Evolutionary conservation across 1,139 yeast species (phyloP).

Genomic region (Pichia sp.): DNA sequence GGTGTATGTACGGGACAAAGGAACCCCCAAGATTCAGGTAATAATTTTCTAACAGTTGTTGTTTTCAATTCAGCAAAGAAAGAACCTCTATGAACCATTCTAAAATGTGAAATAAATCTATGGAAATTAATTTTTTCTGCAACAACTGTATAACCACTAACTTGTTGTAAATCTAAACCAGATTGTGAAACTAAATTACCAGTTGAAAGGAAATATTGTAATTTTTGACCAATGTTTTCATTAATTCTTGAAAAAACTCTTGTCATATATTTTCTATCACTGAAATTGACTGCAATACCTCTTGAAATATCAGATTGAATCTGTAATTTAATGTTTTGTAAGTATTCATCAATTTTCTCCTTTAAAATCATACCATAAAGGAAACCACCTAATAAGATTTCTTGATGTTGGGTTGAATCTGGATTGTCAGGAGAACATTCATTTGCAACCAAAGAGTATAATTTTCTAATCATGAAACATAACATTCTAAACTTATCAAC

Average conservation of each 20-base stretch:
- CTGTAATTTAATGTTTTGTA: constrained; percentile 66
- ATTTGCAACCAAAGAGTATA: constrained; percentile 91
- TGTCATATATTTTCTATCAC: constrained; percentile 74
- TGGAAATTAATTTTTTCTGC: constrained; percentile 97
- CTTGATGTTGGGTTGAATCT: constrained; percentile 99
- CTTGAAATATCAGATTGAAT: constrained; percentile 76
- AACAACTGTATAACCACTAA: constrained; percentile 95
- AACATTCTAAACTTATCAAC: constrained; percentile 80
- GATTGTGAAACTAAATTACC: constrained; percentile 97
- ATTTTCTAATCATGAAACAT: constrained; percentile 89
- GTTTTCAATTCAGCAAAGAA: constrained; percentile 97
- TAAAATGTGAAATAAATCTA: constrained; percentile 92
- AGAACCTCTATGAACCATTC: constrained; percentile 99
- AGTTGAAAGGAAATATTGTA: constrained; percentile 90
- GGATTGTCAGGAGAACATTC: constrained; percentile 98
- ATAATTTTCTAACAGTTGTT: constrained; percentile 89
- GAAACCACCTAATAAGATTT: constrained; percentile 91
- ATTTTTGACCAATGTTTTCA: constrained; percentile 90
- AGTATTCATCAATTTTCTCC: constrained; percentile 92
- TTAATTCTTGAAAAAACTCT: constrained; percentile 75
- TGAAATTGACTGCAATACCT: constrained; percentile 76
- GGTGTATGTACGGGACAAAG: constrained; percentile 99
- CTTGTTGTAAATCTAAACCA: constrained; percentile 96
- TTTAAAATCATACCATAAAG: constrained; percentile 93
- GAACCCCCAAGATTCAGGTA: constrained; percentile 99